These are phyloP conservation scores for Didymella segeticola DNA, from an alignment of 2,329 filamentous ascomycete species.

Conservation along the genomic window DNA sequence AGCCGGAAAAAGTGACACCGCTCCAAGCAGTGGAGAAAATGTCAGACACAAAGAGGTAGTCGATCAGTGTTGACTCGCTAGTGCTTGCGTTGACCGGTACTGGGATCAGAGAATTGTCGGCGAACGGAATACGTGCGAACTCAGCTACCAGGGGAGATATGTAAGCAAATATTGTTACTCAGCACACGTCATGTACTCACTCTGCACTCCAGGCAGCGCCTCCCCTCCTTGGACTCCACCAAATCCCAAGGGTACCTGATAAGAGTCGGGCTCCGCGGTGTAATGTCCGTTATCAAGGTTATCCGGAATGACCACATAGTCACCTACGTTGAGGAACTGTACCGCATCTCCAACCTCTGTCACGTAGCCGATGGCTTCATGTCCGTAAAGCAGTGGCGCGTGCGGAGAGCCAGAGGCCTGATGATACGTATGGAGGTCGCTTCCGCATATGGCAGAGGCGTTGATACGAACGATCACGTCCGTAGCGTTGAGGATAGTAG, in stretches of 20 bases:
- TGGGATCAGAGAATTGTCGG: constrained; percentile 17
- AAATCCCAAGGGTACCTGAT: background rate
- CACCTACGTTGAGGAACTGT: constrained; percentile 75
- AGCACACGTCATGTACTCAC: constrained; percentile 3
- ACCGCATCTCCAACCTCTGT: constrained; percentile 81
- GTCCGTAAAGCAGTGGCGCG: constrained; percentile 81
- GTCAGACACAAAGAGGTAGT: constrained; percentile 40
- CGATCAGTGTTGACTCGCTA: constrained; percentile 12
- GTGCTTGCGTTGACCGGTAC: constrained; percentile 11
- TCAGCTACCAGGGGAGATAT: constrained; percentile 15
- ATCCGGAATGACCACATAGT: constrained; percentile 52
- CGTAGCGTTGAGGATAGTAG: constrained; percentile 40
- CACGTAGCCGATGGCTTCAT: constrained; percentile 83
- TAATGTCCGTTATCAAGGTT: constrained; percentile 1
- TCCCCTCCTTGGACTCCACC: background rate
- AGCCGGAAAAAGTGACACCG: constrained; percentile 28
- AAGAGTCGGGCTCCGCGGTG: background rate
- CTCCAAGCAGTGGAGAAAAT: constrained; percentile 39
- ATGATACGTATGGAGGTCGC: constrained; percentile 23
- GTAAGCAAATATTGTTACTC: background rate
- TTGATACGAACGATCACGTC: constrained; percentile 51
- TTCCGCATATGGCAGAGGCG: constrained; percentile 49
- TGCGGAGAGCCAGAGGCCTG: constrained; percentile 82
- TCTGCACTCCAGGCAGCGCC: constrained; percentile 12
- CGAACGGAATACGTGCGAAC: constrained; percentile 24